phyloP scores from a whole-genome alignment of 306 rosid species.

The Trichosanthes cucumerina region DNA sequence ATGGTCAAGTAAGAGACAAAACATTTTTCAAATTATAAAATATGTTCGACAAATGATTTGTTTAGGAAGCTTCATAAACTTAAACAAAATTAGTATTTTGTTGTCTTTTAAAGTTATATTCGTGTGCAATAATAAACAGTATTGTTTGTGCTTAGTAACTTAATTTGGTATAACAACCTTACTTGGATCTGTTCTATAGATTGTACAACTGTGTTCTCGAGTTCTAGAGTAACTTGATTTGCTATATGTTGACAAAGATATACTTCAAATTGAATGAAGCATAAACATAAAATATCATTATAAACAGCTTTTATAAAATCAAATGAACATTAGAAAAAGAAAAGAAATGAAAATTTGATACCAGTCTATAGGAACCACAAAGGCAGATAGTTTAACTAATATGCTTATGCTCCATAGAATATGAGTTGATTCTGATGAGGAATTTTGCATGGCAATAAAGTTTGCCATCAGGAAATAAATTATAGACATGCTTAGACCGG shows the following conservation, averaged over 20 bases:
- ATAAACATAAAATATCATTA: background rate
- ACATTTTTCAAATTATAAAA: background rate
- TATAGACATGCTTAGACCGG: background rate
- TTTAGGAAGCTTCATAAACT: background rate
- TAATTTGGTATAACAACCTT: background rate
- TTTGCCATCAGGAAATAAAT: background rate
- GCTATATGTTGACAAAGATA: background rate
- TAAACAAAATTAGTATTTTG: background rate
- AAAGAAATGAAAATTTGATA: background rate
- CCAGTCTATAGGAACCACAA: background rate
- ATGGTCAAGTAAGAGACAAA: background rate
- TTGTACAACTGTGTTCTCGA: too few species aligned
- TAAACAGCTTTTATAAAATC: background rate
- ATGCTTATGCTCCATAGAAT: background rate
- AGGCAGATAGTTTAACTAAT: background rate
- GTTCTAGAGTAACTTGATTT: background rate
- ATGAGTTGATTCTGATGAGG: background rate
- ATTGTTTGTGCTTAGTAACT: background rate
- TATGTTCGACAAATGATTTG: background rate
- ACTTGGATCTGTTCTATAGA: too few species aligned
- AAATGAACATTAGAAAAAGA: background rate
- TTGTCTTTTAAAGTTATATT: background rate
- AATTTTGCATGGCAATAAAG: background rate
- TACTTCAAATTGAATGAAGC: background rate
- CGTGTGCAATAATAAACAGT: background rate